Percentiles rank a stretch among this genome's conserved stretches.
phyloP scores from a whole-genome alignment of 2,329 filamentous ascomycete species.

The Xylariaceae sp. region DNA sequence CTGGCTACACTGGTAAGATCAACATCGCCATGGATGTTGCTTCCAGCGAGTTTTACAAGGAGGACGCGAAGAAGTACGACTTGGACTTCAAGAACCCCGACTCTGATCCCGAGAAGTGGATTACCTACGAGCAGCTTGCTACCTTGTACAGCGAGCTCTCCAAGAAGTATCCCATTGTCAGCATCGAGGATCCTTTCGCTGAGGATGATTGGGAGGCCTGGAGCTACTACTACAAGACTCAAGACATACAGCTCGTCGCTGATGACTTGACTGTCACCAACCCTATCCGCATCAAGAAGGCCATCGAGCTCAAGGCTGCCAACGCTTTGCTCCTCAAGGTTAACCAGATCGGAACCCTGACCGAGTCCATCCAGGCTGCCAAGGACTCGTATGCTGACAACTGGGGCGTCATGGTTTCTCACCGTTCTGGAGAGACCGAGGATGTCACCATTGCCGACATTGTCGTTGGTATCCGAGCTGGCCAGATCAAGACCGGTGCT shows the following conservation, averaged over 20 bases:
- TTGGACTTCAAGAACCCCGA: conserved; percentile 99
- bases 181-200: conserved; percentile 97
- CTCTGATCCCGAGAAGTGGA: conserved; percentile 92
- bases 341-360: conserved; percentile 99
- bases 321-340: conserved; percentile 98
- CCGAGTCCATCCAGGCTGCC: conserved; percentile 97
- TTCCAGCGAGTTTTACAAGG: conserved; percentile 99
- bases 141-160: conserved; percentile 82
- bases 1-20: conserved; percentile 93
- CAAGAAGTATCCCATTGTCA: conserved; percentile 97
- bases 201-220: conserved; percentile 99
- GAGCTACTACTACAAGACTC: conserved; percentile 99
- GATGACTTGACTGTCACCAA: conserved; percentile 99
- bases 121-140: conserved; percentile 97
- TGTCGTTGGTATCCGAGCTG: conserved; percentile 90
- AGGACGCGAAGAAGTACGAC: conserved; percentile 97
- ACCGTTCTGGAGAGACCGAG: conserved; percentile 98
- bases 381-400: conserved; percentile 95
- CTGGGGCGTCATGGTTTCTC: conserved; percentile 99
- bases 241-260: conserved; percentile 96
- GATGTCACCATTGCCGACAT: conserved; percentile 99
- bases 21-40: conserved; percentile 99
- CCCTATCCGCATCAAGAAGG: conserved; percentile 98
- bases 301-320: conserved; percentile 97
- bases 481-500: conserved; percentile 99